Evolutionary conservation across 306 rosid species (phyloP).

Genomic region (Abrus precatorius): DNA sequence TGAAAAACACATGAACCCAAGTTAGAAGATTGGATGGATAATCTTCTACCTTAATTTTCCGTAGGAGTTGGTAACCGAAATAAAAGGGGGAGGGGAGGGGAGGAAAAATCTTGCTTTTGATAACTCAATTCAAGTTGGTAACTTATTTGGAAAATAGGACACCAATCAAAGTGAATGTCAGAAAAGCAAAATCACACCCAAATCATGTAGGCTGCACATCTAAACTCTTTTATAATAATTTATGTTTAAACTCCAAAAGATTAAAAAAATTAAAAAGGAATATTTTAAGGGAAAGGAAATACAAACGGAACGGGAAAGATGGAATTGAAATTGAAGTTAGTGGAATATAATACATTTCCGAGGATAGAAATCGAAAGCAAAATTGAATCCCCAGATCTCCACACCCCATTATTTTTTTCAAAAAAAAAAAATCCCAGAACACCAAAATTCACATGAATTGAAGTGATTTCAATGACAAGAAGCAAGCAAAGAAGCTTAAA

Average conservation of each 20-base stretch:
- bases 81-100: constrained; percentile 44
- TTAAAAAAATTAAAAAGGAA: background rate
- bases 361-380: constrained; percentile 18
- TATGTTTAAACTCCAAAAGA: constrained; percentile 36
- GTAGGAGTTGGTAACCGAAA: constrained; percentile 49
- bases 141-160: constrained; percentile 59
- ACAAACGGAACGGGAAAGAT: constrained; percentile 23
- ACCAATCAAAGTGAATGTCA: constrained; percentile 58
- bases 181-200: constrained; percentile 53
- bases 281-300: constrained; percentile 12
- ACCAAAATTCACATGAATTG: constrained; percentile 33
- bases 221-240: constrained; percentile 36
- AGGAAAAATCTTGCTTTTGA: constrained; percentile 50
- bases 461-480: background rate
- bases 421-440: background rate
- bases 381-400: constrained; percentile 52
- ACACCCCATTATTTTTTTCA: background rate
- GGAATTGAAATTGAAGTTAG: constrained; percentile 25
- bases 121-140: constrained; percentile 51
- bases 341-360: constrained; percentile 29
- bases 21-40: constrained; percentile 47
- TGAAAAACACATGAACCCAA: constrained; percentile 51
- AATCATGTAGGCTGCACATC: constrained; percentile 48
- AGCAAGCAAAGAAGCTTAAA: background rate
- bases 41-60: constrained; percentile 39